phyloP scores from a whole-genome alignment of 257 asterid genomes.

The Voacanga thouarsii region DNA sequence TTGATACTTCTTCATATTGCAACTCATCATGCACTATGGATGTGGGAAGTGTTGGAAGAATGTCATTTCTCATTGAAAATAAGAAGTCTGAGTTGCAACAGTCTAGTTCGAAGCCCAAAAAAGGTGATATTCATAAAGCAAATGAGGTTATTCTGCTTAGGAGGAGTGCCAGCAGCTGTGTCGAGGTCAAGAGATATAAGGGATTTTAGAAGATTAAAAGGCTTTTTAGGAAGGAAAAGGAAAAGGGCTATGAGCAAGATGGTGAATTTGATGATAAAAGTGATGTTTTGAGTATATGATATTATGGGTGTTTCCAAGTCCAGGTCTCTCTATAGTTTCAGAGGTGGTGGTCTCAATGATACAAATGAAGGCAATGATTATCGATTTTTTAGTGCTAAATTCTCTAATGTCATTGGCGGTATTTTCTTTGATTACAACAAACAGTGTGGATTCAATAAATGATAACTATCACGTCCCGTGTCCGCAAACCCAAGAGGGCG shows the following conservation, averaged over 20 bases:
- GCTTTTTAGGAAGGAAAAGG: conserved; percentile 54
- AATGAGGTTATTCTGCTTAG: conserved; percentile 55
- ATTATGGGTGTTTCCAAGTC: conserved; percentile 68
- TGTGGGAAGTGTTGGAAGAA: conserved; percentile 74
- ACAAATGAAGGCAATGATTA: conserved; percentile 56
- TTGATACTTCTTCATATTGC: conserved; percentile 62
- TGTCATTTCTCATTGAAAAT: conserved; percentile 69
- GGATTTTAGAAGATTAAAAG: conserved; percentile 82
- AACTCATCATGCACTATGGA: conserved; percentile 65
- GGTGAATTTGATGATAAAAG: conserved; percentile 46
- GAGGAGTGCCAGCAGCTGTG: conserved; percentile 82
- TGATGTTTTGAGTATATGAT: conserved; percentile 57
- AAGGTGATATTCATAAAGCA: conserved; percentile 25
- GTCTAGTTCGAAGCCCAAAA: conserved; percentile 19
- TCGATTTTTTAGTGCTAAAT: conserved; percentile 69
- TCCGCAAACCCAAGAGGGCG: no score
- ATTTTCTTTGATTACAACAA: conserved; percentile 42
- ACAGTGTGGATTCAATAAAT: conserved; percentile 16
- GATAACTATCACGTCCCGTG: no score
- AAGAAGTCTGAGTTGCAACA: conserved; percentile 43
- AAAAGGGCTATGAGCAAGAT: conserved; percentile 30
- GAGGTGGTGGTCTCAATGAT: conserved; percentile 38
- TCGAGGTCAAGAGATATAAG: conserved; percentile 62
- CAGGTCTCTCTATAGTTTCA: conserved; percentile 81
- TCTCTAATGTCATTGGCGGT: conserved; percentile 72